phyloP scores from a whole-genome alignment of 768 basidiomycete genomes.

The Leccinum incarnatum region DNA sequence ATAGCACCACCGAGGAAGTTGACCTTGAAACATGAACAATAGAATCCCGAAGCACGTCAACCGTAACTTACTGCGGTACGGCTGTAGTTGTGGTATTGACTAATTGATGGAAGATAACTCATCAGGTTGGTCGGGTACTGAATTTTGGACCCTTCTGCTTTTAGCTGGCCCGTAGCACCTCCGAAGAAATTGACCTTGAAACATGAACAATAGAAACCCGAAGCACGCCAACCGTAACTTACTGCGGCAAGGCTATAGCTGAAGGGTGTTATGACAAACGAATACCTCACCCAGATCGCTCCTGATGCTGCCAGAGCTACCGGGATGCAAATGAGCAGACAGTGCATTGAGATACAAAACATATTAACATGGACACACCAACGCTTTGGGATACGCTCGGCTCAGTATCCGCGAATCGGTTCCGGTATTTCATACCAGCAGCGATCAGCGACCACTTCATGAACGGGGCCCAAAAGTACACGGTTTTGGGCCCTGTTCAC shows the following conservation, averaged over 20 bases:
- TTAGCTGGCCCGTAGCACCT: conserved; percentile 49
- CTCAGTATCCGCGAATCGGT: conserved; percentile 82
- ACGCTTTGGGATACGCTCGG: conserved; percentile 90
- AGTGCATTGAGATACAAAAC: background rate
- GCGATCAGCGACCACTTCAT: conserved; percentile 92
- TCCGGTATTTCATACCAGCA: conserved; percentile 81
- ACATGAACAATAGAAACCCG: conserved; percentile 30
- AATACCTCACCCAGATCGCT: conserved; percentile 98
- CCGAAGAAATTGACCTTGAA: conserved; percentile 69
- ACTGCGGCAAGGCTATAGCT: conserved; percentile 95
- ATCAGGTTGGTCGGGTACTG: no score
- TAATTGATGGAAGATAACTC: no score
- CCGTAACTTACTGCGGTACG: no score
- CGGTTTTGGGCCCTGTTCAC: conserved; percentile 74
- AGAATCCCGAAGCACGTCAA: no score
- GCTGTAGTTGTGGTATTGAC: no score
- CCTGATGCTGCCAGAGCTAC: conserved; percentile 90
- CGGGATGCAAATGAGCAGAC: conserved; percentile 4
- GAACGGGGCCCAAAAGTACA: conserved; percentile 97
- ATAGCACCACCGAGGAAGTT: no score
- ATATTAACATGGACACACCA: conserved; percentile 47
- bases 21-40: no score
- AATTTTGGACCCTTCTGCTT: no score
- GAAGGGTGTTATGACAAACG: conserved; percentile 76
- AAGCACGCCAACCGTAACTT: conserved; percentile 28